These are phyloP conservation scores for Penicillium glabrum DNA, from an alignment of 2,329 filamentous ascomycete genomes.

Conservation along the genomic window DNA sequence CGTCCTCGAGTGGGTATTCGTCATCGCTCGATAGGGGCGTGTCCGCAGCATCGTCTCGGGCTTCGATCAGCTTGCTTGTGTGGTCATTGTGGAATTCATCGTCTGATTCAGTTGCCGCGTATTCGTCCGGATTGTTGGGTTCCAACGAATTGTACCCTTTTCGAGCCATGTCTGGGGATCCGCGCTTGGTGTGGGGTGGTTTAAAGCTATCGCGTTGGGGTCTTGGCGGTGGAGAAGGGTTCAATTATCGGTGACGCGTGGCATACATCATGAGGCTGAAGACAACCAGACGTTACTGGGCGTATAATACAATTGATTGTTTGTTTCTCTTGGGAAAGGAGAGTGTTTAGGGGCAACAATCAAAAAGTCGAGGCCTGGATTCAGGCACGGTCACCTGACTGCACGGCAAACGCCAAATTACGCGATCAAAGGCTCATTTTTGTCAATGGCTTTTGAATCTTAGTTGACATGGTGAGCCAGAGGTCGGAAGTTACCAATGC, in stretches of 20 bases:
- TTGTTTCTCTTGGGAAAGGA: not conserved
- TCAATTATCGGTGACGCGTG: not conserved
- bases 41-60: not conserved
- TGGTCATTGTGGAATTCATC: not conserved
- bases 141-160: slow-evolving; percentile 11
- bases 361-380: not conserved
- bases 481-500: too few relatives aligned
- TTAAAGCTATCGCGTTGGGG: slow-evolving; percentile 2
- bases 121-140: slow-evolving; percentile 1
- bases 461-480: too few relatives aligned
- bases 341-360: not conserved
- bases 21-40: not conserved
- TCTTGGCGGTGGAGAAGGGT: not conserved
- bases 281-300: not conserved
- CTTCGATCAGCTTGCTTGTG: not conserved
- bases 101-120: not conserved
- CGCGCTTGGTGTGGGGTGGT: slow-evolving; percentile 1
- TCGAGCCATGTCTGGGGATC: slow-evolving; percentile 3
- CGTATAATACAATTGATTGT: not conserved
- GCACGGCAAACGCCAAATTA: not conserved
- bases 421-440: not conserved
- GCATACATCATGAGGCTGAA: not conserved
- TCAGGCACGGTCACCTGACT: not conserved
- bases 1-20: slow-evolving; percentile 1
- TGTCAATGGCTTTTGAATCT: not conserved